Evolutionary conservation across 2,329 filamentous ascomycete species (phyloP).

Genomic region (Penicillium glabrum): DNA sequence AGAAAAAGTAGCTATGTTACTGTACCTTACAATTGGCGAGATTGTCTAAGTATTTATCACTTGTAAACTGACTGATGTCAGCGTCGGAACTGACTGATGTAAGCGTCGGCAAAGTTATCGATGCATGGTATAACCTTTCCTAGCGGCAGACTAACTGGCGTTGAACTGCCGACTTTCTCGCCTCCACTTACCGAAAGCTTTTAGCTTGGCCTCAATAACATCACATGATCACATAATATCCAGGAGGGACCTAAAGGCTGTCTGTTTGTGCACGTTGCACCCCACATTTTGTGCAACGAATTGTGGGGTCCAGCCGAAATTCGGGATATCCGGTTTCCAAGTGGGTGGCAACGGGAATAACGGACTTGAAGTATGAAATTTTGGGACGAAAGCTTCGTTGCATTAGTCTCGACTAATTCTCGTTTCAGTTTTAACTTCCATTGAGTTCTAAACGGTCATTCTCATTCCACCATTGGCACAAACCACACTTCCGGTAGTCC

Average conservation of each 20-base stretch:
- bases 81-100: neutral
- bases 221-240: no score
- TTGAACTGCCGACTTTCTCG: neutral
- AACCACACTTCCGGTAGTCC: constrained; percentile 77
- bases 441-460: constrained; percentile 36
- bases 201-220: no score
- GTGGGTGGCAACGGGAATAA: neutral
- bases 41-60: no score
- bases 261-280: neutral
- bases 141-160: neutral
- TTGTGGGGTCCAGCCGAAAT: no score
- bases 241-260: no score
- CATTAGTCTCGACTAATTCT: no score
- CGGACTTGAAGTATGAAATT: neutral
- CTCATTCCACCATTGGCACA: constrained; percentile 78
- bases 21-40: no score
- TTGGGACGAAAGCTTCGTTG: no score
- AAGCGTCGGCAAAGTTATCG: neutral
- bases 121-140: neutral
- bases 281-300: neutral
- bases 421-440: neutral
- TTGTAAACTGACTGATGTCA: no score
- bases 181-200: neutral
- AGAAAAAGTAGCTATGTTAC: no score
- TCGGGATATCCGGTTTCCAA: neutral